Evolutionary conservation across 176 grass and related monocot genomes (phyloP), one percentile per base, ranked within the genome.

Genomic region (Oryza glaberrima): DNA sequence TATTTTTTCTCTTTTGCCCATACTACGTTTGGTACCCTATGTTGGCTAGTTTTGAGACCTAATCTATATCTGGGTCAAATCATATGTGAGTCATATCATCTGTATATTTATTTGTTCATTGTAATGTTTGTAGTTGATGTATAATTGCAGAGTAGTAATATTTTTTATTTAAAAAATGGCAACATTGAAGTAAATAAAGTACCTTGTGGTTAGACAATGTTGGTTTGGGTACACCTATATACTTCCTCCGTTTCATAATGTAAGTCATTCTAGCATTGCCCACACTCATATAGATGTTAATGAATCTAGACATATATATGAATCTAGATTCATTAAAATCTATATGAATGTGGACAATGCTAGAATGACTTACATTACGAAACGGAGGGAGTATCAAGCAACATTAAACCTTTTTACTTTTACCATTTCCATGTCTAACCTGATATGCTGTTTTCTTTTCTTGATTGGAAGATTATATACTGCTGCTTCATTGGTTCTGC

Each of bases 361-460:
- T 26, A 26, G 26, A 26, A 26, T 26, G 26, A 26, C 26, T 26
- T 26, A 26, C 26, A 26, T 26, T 26, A 26, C 26, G 26, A 26
- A 26, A 26, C 26, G 26, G 26, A 26, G 26, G 26, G 26, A 26
- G 26, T 26, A 48, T 25, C 49, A 40, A 70, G 22, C 66, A 77
- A n/a, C 48, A 70, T 71, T 51, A 20, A 58, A 58, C 61, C 11
- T 25, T 76, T 25, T 49, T 65, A 5, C 25, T 43, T 25, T 43
- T 11, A 71, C 17, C 41, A 58, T 34, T 10, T 72, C 13, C 7
- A 58, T 40, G 34, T 58, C 2, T 82, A 72, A 70, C 34, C 23
- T 80, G 70, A 10, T n/a, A 12, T 6, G 48, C 67, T 80, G 51
- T 82, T 34, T 77, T 69, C 70, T 61, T 77, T 22, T 69, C n/a